phyloP scores from a whole-genome alignment of 257 asterid genomes.

The Verbena officinalis region DNA sequence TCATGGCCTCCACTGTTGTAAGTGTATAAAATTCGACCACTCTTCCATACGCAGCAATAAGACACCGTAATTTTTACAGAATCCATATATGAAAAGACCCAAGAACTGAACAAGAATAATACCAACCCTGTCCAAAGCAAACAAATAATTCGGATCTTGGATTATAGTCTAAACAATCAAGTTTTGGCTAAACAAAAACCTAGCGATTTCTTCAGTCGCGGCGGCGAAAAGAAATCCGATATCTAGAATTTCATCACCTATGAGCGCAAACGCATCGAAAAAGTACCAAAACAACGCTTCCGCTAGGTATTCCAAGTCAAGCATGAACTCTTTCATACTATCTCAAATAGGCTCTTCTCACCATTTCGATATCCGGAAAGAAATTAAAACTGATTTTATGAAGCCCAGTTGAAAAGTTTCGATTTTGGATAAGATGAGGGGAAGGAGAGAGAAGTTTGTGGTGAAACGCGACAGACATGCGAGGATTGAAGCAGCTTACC shows the following conservation, averaged over 20 bases:
- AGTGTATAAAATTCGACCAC: constrained; percentile 46
- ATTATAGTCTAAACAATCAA: constrained; percentile 25
- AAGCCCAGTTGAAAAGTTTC: constrained; percentile 12
- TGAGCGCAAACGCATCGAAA: constrained; percentile 17
- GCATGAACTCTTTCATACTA: constrained; percentile 20
- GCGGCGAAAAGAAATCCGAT: constrained; percentile 8
- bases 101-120: background rate
- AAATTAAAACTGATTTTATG: background rate
- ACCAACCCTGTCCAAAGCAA: background rate
- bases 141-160: constrained; percentile 12
- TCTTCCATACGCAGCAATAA: constrained; percentile 73
- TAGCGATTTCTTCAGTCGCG: constrained; percentile 26
- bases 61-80: constrained; percentile 38
- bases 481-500: constrained; percentile 20
- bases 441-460: background rate
- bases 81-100: constrained; percentile 34
- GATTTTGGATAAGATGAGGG: constrained; percentile 17
- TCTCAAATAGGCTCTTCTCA: background rate
- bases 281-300: constrained; percentile 30
- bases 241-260: constrained; percentile 19
- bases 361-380: background rate
- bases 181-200: constrained; percentile 6
- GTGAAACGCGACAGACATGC: constrained; percentile 22
- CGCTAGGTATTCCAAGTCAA: constrained; percentile 18
- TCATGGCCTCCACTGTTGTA: constrained; percentile 53